Evolutionary conservation across 192 early-diverging fungal species (phyloP), one percentile per base, ranked within the genome.

Genomic region (Umbelopsis sp.): DNA sequence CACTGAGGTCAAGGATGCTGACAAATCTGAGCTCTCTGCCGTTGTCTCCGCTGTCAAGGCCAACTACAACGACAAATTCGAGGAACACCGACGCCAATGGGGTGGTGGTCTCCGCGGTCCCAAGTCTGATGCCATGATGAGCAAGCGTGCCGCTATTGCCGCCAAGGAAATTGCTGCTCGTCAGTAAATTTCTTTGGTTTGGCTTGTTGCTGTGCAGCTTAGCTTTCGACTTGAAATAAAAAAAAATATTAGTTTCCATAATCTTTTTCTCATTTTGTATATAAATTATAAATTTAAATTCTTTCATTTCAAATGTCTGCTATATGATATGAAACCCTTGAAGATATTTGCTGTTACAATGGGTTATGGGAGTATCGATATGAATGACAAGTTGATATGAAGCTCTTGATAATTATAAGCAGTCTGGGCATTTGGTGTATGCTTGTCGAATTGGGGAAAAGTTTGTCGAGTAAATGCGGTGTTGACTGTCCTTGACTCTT

Each of bases 101-200:
- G 97, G 97, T 90, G 97, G 97, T 78, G 96, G 96, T 84, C 86
- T 97, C 87, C 94, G 95, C 93, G 94, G 96, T 72, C 79, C 77
- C 82, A 96, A 96, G 88, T 92, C 93, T 80, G 81, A 91, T 82
- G 88, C 90, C 81, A 89, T 87, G 88, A 91, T 87, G 71, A 72
- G 81, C 82, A 92, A 92, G 87, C 84, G 87, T 62, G 89, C 91
- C 72, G 84, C 83, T 72, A 81, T 83, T 66, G 78, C 75, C 44
- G 75, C 75, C 65, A 76, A 76, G 70, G 75, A 76, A 44, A 76
- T 76, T 47, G 75, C 75, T 71, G 75, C 75, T 36, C 75, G 75
- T 34, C 69, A 70, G 65, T 76, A 76, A 72, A 32, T 36, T 26
- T 8, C 11, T 62, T 11, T 41, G 1, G 38, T 41, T 6, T 41